A percentile compares a stretch with the other conserved stretches of the same genome.
These are phyloP conservation scores for Nakazawaea peltata DNA, from an alignment of 805 yeast genomes.

Conservation along the genomic window DNA sequence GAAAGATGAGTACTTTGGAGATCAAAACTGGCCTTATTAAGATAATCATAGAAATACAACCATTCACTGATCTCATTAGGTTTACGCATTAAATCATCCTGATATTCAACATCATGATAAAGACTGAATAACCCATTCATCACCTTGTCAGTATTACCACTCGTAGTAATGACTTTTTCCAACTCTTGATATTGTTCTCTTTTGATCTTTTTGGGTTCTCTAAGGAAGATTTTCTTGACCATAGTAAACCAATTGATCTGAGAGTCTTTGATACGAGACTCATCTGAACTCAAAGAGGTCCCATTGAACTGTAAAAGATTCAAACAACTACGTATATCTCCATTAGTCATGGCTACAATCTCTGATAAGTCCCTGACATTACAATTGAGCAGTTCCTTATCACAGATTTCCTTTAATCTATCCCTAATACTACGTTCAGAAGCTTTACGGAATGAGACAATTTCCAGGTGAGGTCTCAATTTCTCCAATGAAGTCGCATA, in stretches of 20 bases:
- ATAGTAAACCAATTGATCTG: constrained; percentile 60
- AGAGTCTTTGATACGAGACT: constrained; percentile 43
- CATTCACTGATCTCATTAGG: constrained; percentile 66
- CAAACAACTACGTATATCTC: constrained; percentile 80
- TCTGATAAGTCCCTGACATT: constrained; percentile 49
- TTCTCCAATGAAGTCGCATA: constrained; percentile 70
- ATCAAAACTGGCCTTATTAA: constrained; percentile 30
- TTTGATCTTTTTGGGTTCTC: constrained; percentile 36
- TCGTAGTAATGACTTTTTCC: constrained; percentile 35
- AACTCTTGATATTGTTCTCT: constrained; percentile 41
- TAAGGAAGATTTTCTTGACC: constrained; percentile 52
- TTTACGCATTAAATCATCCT: constrained; percentile 54
- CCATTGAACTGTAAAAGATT: constrained; percentile 69
- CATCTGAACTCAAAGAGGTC: constrained; percentile 14
- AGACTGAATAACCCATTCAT: constrained; percentile 63
- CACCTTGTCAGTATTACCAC: constrained; percentile 53
- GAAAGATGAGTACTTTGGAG: constrained; percentile 38
- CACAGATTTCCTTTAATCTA: constrained; percentile 44
- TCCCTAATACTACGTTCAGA: constrained; percentile 35
- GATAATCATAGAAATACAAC: constrained; percentile 63
- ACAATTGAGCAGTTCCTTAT: constrained; percentile 41
- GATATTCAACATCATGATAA: constrained; percentile 52
- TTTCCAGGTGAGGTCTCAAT: constrained; percentile 65
- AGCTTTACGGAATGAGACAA: constrained; percentile 59
- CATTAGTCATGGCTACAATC: constrained; percentile 62